Conservation (phyloP, 106 monocot genomes). For the Acorus calamus region DNA sequence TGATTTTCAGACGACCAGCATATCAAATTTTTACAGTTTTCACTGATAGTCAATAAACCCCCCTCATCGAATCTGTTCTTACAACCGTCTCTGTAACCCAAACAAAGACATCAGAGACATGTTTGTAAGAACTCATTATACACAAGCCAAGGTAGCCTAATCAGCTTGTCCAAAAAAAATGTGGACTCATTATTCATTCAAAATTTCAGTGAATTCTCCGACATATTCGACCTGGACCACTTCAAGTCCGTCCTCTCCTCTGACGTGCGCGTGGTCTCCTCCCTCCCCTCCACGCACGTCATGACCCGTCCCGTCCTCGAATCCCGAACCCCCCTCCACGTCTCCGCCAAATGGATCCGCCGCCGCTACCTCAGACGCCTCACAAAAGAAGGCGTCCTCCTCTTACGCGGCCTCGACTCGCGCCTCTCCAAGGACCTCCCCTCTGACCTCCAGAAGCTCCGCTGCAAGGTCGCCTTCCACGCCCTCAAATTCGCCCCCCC, state of each 20-base stretch:
- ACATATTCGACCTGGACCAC: slow-evolving; percentile 34
- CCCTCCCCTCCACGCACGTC: slow-evolving; percentile 10
- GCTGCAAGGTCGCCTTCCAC: slow-evolving; percentile 42
- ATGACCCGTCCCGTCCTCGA: background rate
- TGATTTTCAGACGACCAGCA: too few relatives aligned
- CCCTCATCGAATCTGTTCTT: too few relatives aligned
- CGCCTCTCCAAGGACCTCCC: slow-evolving; percentile 26
- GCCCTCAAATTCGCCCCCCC: slow-evolving; percentile 21
- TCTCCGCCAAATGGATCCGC: slow-evolving; percentile 22
- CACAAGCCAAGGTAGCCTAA: too few relatives aligned
- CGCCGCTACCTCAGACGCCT: slow-evolving; percentile 8
- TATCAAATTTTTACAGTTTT: too few relatives aligned
- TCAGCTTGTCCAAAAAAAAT: too few relatives aligned
- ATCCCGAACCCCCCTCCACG: slow-evolving; percentile 3
- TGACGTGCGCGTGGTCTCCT: slow-evolving; percentile 16
- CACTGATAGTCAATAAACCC: too few relatives aligned
- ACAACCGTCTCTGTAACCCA: too few relatives aligned
- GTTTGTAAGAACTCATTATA: background rate
- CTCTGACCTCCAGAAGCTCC: slow-evolving; percentile 29
- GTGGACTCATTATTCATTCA: background rate
- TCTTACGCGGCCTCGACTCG: slow-evolving; percentile 22
- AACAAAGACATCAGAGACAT: too few relatives aligned
- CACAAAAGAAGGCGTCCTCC: slow-evolving; percentile 13
- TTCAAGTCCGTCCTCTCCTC: slow-evolving; percentile 19
- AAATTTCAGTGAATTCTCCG: slow-evolving; percentile 21